A percentile compares a stretch with the other conserved stretches of the same genome.
These are phyloP conservation scores for Lachancea sp. DNA, from an alignment of 805 yeast species.

Conservation along the genomic window DNA sequence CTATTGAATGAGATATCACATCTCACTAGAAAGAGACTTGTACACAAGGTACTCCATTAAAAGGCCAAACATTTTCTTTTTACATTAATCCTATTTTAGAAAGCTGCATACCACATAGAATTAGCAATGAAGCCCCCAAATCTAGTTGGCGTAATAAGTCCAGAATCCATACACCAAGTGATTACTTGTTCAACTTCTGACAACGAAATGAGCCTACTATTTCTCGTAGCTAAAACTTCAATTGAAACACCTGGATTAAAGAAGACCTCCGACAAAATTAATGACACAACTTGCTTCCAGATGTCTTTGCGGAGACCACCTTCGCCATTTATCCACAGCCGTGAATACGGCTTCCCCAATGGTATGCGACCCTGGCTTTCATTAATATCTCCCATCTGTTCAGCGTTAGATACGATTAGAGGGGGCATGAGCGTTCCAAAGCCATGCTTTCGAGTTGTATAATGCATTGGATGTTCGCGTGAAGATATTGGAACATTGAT, in stretches of 20 bases:
- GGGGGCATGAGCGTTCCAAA: slow-evolving; percentile 53
- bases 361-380: slow-evolving; percentile 41
- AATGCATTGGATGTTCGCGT: slow-evolving; percentile 47
- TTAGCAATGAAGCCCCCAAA: slow-evolving; percentile 21
- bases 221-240: slow-evolving; percentile 16
- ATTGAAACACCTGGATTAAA: slow-evolving; percentile 50
- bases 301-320: slow-evolving; percentile 53
- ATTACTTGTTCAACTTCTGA: slow-evolving; percentile 37
- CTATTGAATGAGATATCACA: no score
- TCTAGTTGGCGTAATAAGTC: slow-evolving; percentile 12
- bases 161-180: slow-evolving; percentile 41
- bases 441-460: slow-evolving; percentile 71
- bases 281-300: slow-evolving; percentile 53
- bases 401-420: slow-evolving; percentile 46
- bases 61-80: no score
- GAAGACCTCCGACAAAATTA: slow-evolving; percentile 41
- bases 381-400: slow-evolving; percentile 7
- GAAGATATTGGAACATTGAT: slow-evolving; percentile 52
- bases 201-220: slow-evolving; percentile 31
- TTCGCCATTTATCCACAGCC: slow-evolving; percentile 62
- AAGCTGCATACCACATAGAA: slow-evolving; percentile 23
- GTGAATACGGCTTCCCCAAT: slow-evolving; percentile 52
- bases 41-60: no score
- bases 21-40: no score
- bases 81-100: no score